Evolutionary conservation across 441 rosid species (phyloP).

Genomic region (Adansonia grandidieri): DNA sequence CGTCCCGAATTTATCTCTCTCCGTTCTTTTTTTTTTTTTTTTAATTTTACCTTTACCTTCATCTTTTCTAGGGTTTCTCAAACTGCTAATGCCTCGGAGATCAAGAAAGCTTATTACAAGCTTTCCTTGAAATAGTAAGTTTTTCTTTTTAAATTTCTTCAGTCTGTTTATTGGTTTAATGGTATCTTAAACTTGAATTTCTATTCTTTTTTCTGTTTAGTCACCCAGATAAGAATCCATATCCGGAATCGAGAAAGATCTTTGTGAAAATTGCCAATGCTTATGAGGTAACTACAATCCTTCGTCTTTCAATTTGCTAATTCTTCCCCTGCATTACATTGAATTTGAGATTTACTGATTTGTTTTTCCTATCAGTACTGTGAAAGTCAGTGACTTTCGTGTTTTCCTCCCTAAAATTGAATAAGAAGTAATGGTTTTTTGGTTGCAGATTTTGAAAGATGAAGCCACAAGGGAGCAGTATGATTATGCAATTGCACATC

Average conservation of each 20-base stretch:
- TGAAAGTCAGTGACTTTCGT: background rate
- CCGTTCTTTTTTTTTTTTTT: background rate
- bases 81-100: constrained; percentile 83
- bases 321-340: background rate
- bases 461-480: constrained; percentile 84
- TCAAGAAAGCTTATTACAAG: constrained; percentile 90
- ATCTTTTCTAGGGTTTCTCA: constrained; percentile 65
- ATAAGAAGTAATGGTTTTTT: constrained; percentile 1
- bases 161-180: constrained; percentile 19
- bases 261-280: constrained; percentile 96
- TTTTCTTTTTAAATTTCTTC: constrained; percentile 12
- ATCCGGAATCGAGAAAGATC: constrained; percentile 87
- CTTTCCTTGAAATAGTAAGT: constrained; percentile 84
- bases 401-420: background rate
- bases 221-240: constrained; percentile 96
- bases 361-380: background rate
- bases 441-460: constrained; percentile 84
- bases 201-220: constrained; percentile 35
- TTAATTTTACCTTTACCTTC: constrained; percentile 13
- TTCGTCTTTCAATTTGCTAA: background rate
- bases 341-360: constrained; percentile 9
- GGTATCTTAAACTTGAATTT: constrained; percentile 18
- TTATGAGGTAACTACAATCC: constrained; percentile 64
- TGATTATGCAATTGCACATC: constrained; percentile 95
- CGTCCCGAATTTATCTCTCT: constrained; percentile 9